These are phyloP conservation scores for Adansonia grandidieri DNA, from an alignment of 441 rosid genomes.

Conservation along the genomic window DNA sequence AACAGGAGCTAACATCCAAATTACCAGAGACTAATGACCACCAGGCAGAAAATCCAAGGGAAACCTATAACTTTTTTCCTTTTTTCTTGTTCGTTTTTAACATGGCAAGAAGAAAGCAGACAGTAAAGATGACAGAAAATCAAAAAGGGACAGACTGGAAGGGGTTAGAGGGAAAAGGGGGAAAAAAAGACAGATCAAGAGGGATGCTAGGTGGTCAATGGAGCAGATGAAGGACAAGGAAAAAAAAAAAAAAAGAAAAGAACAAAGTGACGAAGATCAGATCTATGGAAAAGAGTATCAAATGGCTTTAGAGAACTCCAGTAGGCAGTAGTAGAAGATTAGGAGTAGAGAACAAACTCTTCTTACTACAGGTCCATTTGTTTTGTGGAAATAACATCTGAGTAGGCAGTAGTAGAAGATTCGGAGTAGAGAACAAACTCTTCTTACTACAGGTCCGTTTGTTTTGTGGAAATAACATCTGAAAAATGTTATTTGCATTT, in stretches of 20 bases:
- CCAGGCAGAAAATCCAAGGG: neutral
- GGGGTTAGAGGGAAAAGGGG: neutral
- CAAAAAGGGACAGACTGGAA: neutral
- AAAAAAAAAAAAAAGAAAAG: too few relatives aligned
- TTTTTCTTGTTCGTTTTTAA: neutral
- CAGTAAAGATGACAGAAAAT: neutral
- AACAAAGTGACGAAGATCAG: neutral
- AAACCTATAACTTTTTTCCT: neutral
- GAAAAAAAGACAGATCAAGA: neutral
- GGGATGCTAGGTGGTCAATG: neutral
- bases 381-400: too few relatives aligned
- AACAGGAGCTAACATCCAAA: slow-evolving; percentile 15
- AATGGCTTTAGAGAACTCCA: neutral
- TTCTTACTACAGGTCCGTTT: too few relatives aligned
- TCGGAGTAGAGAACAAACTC: too few relatives aligned
- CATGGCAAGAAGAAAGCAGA: neutral
- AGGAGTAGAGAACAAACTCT: neutral
- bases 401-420: too few relatives aligned
- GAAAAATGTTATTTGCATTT: too few relatives aligned
- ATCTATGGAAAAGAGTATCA: neutral
- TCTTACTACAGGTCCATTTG: too few relatives aligned
- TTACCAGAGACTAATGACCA: neutral
- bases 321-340: too few relatives aligned
- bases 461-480: too few relatives aligned
- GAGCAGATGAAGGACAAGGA: neutral